A percentile compares a stretch with the other conserved stretches of the same genome.
phyloP scores from a whole-genome alignment of 306 rosid species.

The Calophaca sinica region DNA sequence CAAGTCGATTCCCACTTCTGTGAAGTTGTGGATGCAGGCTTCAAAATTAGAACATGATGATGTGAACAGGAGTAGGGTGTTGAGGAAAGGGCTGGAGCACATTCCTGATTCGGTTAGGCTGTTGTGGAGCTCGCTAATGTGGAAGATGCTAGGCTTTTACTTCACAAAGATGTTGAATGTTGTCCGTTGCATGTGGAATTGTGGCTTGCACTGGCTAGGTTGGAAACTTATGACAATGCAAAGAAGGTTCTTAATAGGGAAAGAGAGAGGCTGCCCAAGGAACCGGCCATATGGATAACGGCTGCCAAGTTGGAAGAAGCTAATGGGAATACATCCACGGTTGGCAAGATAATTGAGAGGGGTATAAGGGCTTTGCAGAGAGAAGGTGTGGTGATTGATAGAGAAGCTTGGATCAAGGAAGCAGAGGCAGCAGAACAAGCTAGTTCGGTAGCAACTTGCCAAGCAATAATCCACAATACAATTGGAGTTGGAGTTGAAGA shows the following conservation, averaged over 20 bases:
- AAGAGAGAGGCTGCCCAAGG: constrained; percentile 80
- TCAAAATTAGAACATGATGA: constrained; percentile 82
- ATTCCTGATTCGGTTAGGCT: constrained; percentile 94
- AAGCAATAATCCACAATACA: constrained; percentile 73
- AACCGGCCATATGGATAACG: constrained; percentile 89
- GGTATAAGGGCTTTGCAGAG: constrained; percentile 92
- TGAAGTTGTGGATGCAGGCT: constrained; percentile 92
- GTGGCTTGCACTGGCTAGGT: constrained; percentile 91
- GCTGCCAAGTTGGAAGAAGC: constrained; percentile 97
- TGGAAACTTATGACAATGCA: constrained; percentile 87
- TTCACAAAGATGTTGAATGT: constrained; percentile 88
- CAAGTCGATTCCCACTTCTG: constrained; percentile 79
- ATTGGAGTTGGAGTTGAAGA: constrained; percentile 92
- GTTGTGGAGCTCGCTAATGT: constrained; percentile 91
- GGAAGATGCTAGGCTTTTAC: constrained; percentile 85
- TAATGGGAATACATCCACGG: constrained; percentile 83
- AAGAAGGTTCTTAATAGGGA: constrained; percentile 86
- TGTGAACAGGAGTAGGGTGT: constrained; percentile 70
- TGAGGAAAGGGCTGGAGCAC: constrained; percentile 87
- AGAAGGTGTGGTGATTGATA: constrained; percentile 75
- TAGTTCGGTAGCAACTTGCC: constrained; percentile 81
- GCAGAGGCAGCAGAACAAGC: constrained; percentile 96
- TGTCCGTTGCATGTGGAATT: constrained; percentile 91
- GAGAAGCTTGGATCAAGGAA: constrained; percentile 94
- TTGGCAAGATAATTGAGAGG: constrained; percentile 84